Conservation (phyloP, 2,329 filamentous ascomycete species). For the Fusarium tuaranense region DNA sequence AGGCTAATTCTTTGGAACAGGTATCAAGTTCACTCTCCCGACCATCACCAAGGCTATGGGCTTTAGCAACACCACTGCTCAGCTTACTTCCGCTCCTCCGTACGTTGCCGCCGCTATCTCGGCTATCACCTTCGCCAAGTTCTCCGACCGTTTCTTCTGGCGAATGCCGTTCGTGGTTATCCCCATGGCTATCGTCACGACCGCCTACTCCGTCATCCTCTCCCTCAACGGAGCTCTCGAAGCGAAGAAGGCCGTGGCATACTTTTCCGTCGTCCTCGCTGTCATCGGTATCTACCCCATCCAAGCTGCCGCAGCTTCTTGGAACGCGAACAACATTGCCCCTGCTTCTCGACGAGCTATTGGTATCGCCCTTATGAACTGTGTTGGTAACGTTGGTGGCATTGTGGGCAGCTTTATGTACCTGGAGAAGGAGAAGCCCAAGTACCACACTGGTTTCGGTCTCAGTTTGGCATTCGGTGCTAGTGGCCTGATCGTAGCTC, state of each 20-base stretch:
- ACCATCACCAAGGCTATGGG: conserved; percentile 43
- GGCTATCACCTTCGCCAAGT: conserved; percentile 72
- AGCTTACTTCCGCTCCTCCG: conserved; percentile 65
- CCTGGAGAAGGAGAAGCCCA: conserved; percentile 50
- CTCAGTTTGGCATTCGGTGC: conserved; percentile 49
- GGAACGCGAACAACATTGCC: conserved; percentile 43
- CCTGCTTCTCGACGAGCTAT: conserved; percentile 48
- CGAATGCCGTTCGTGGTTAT: conserved; percentile 41
- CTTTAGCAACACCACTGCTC: conserved; percentile 43
- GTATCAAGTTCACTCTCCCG: conserved; percentile 43
- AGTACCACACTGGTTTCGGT: conserved; percentile 61
- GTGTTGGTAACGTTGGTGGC: conserved; percentile 45
- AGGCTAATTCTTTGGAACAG: not conserved
- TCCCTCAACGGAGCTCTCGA: conserved; percentile 33
- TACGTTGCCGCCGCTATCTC: conserved; percentile 72
- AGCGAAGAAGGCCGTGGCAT: conserved; percentile 34
- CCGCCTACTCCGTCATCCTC: conserved; percentile 38
- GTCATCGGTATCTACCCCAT: conserved; percentile 40
- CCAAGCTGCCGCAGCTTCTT: conserved; percentile 37
- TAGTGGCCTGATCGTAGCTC: conserved; percentile 44
- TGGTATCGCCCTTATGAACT: conserved; percentile 47
- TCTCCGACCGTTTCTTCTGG: conserved; percentile 71
- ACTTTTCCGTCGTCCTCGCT: conserved; percentile 36
- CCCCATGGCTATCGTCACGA: conserved; percentile 32
- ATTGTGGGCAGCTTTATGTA: conserved; percentile 47